These are phyloP conservation scores for Pilatotrama ljubarskyi DNA, from an alignment of 768 basidiomycete genomes.

Conservation along the genomic window DNA sequence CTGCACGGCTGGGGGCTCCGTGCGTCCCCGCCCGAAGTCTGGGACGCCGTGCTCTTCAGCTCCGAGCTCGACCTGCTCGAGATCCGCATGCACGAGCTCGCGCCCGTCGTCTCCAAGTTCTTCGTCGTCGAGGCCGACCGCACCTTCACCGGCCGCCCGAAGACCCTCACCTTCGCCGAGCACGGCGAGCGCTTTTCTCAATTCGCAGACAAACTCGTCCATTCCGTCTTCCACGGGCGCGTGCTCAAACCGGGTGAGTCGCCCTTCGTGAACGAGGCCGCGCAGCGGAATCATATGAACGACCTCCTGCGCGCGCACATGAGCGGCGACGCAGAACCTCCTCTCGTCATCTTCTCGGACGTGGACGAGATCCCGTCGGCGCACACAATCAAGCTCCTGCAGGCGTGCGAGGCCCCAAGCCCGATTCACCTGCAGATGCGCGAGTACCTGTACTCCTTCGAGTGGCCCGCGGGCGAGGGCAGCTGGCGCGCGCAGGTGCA, in stretches of 20 bases:
- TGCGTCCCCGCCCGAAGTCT: conserved; percentile 33
- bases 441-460: conserved; percentile 60
- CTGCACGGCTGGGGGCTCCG: conserved; percentile 58
- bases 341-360: conserved; percentile 62
- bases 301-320: conserved; percentile 43
- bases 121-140: conserved; percentile 60
- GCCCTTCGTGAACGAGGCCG: conserved; percentile 52
- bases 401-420: conserved; percentile 51
- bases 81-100: conserved; percentile 61
- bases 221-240: conserved; percentile 49
- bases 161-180: conserved; percentile 50
- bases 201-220: conserved; percentile 55
- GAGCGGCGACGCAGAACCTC: conserved; percentile 31
- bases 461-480: conserved; percentile 55
- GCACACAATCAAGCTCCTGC: conserved; percentile 52
- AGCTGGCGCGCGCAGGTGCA: conserved; percentile 61
- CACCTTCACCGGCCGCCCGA: conserved; percentile 61
- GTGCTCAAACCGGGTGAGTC: conserved; percentile 42
- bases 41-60: conserved; percentile 63
- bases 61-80: conserved; percentile 65
- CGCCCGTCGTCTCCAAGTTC: conserved; percentile 56
- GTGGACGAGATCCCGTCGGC: conserved; percentile 61
- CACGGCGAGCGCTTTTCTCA: conserved; percentile 48
- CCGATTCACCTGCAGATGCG: conserved; percentile 62
- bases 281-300: conserved; percentile 52